Evolutionary conservation across 169 alveolate genomes (phyloP).

Genomic region (Eimeria zaria): DNA sequence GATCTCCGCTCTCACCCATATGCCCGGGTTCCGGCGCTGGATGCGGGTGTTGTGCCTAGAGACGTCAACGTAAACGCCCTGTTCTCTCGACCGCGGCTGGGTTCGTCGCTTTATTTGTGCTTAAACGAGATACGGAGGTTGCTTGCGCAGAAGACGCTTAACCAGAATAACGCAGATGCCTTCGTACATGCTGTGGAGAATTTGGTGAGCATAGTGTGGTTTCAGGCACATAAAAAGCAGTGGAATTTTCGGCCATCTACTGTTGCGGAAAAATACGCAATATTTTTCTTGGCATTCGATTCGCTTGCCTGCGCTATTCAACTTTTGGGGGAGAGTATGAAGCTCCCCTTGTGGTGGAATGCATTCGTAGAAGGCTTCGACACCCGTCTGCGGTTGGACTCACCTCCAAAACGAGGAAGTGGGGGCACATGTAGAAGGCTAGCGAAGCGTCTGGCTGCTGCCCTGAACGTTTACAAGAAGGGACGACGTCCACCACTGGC

Average conservation of each 20-base stretch:
- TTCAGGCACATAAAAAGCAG: neutral
- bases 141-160: neutral
- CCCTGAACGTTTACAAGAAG: neutral
- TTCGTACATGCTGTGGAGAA: neutral
- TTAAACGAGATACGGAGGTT: neutral
- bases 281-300: neutral
- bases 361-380: neutral
- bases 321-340: neutral
- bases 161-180: neutral
- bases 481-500: neutral
- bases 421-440: neutral
- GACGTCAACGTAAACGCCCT: neutral
- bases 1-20: neutral
- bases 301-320: neutral
- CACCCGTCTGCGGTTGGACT: neutral
- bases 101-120: neutral
- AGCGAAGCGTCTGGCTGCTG: neutral
- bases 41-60: constrained; percentile 6
- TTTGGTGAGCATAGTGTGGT: neutral
- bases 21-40: neutral
- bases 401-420: neutral
- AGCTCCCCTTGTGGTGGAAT: constrained; percentile 4
- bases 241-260: neutral
- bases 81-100: neutral
- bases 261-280: neutral